Evolutionary conservation across 306 rosid genomes (phyloP), one percentile per base, ranked within the genome.

Genomic region (Luffa acutangula): DNA sequence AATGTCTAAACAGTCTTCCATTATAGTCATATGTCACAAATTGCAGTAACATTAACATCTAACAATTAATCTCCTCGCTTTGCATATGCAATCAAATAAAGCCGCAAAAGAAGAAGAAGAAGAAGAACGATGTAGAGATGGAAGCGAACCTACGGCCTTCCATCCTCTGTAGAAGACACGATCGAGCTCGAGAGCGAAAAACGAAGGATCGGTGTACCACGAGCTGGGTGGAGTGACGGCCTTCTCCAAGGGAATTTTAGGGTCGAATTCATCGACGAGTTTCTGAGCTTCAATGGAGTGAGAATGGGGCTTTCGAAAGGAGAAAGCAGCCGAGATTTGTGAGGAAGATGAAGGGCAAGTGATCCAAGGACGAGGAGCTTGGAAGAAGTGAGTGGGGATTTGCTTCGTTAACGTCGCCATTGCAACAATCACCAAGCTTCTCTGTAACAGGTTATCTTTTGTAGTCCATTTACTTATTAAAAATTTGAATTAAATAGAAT

Each of bases 171-270:
- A 88, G 86, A 92, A 92, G 76, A 94, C 57, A 43, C 93, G 90
- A 49, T 87, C 63, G 80, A 94, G 94, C 82, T 94, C 98, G 48
- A 86, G 87, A 6, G 81, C 75, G 83, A 80, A 83, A 84, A 92
- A 92, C 6, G 92, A 84, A 65, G 91, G 87, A 37, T 89, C 77
- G 1, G 89, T 89, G 78, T 94, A 94, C 98, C 98, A 94, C 52
- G 96, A 90, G 67, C 89, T 80, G 34, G 98, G 98, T 1, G 97
- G 96, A 25, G 98, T 94, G 17, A 89, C 82, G 2, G 98, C 98
- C 85, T 86, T 80, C 80, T 89, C 93, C 39, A 92, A 17, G 3
- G 93, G 91, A 85, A 80, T 84, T 18, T 80, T 82, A 12, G 98
- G 97, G 84, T 92, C 84, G 89, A 94, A 94, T 4, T 92, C 88